Evolutionary conservation across 2,329 filamentous ascomycete genomes (phyloP), one percentile per base, ranked within the genome.

Genomic region (Alternaria dauci): DNA sequence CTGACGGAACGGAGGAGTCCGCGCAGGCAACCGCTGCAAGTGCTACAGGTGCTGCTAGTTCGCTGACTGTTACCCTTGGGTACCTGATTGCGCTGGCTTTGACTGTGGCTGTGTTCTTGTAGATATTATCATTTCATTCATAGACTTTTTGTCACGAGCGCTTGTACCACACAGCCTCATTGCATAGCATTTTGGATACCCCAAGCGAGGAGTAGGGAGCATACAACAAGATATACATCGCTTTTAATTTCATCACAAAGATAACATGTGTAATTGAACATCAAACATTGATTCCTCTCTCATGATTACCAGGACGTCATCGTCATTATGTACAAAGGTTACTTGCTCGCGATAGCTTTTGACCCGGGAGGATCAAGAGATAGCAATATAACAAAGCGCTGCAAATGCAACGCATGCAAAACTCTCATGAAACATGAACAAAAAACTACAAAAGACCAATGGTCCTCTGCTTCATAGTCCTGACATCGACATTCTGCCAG

Each of bases 391-490:
- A 28, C 12, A 51, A 25, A 25, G 23, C 30, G 42, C 30, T 32
- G n/a, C 23, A n/a, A 12, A 30, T 38, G 32, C 9, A 18, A 20
- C 28, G 39, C 26, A 36, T 51, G 14, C 25, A 25, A 18, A 39
- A 30, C 11, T 4, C 2, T 2, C 0, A 16, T 8, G 5, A 52
- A 6, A 41, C 9, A 23, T 4, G 7, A 26, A 20, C 2, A 26
- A 1, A 39, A 39, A 38, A 57, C 56, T 74, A 75, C 65, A 75
- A 67, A 12, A 75, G 61, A 57, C 72, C 72, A 44, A 75, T 47
- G 8, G 71, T 75, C 63, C 72, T 72, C 67, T 75, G 72, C 68
- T 74, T 75, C 67, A 68, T 67, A 56, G 62, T 75, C 67, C 54
- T 71, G 16, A 74, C 71, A 39, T 75, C 72, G 4, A 75, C 71